phyloP scores from a whole-genome alignment of 495 filamentous ascomycete genomes.

The Trichoderma virens region DNA sequence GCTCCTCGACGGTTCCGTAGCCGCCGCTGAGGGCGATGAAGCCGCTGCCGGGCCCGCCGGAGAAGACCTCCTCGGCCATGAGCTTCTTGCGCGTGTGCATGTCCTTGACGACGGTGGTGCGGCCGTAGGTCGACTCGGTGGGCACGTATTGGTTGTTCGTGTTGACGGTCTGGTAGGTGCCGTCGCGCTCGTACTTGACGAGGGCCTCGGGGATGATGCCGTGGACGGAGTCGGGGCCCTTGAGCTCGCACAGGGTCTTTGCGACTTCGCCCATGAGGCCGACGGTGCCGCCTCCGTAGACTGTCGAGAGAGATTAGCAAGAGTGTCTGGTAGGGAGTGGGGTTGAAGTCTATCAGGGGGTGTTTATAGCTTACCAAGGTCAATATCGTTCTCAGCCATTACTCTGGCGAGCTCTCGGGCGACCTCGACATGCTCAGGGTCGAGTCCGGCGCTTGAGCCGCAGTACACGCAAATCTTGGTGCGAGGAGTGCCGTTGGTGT shows the following conservation, averaged over 20 bases:
- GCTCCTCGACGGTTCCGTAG: slow-evolving; percentile 91
- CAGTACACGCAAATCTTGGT: slow-evolving; percentile 72
- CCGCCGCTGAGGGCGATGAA: slow-evolving; percentile 88
- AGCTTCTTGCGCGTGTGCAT: slow-evolving; percentile 93
- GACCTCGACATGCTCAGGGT: slow-evolving; percentile 60
- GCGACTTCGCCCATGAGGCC: slow-evolving; percentile 94
- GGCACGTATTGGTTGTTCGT: slow-evolving; percentile 38
- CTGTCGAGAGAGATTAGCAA: slow-evolving; percentile 22
- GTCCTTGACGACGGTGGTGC: slow-evolving; percentile 79
- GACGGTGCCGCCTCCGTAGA: slow-evolving; percentile 91
- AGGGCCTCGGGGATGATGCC: slow-evolving; percentile 86
- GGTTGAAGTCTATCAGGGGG: neutral
- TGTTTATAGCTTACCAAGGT: slow-evolving; percentile 39
- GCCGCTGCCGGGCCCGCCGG: slow-evolving; percentile 72
- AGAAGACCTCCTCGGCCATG: slow-evolving; percentile 81
- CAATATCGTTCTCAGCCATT: slow-evolving; percentile 66
- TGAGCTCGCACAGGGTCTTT: slow-evolving; percentile 74
- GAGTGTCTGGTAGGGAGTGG: neutral
- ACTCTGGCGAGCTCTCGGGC: slow-evolving; percentile 68
- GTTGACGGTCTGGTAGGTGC: slow-evolving; percentile 31
- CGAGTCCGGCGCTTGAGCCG: slow-evolving; percentile 64
- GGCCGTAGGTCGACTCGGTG: slow-evolving; percentile 63
- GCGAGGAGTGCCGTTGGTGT: slow-evolving; percentile 24
- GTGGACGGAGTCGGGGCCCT: slow-evolving; percentile 76
- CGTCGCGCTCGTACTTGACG: slow-evolving; percentile 67